Conservation (phyloP, 352 stramenopile species). For the Pythium angustatum region DNA sequence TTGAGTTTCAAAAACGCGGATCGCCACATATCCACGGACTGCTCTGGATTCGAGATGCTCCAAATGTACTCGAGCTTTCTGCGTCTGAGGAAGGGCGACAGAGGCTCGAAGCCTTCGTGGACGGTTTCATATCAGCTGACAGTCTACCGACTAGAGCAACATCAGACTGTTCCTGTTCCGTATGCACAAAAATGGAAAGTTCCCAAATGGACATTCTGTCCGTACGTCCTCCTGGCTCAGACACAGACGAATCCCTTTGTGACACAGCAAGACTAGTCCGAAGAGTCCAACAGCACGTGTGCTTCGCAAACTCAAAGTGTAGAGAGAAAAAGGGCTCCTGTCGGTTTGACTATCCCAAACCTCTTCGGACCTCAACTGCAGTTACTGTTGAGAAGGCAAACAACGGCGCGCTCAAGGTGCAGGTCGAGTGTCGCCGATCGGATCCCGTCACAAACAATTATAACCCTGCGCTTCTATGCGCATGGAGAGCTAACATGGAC, state of each 20-base stretch:
- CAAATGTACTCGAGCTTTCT: conserved; percentile 7
- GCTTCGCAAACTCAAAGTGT: background rate
- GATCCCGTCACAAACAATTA: conserved; percentile 17
- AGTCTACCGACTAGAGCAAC: background rate
- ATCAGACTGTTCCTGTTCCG: background rate
- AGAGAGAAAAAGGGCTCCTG: conserved; percentile 1
- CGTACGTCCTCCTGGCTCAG: background rate
- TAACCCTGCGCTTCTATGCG: background rate
- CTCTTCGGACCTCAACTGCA: background rate
- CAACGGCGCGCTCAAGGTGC: background rate
- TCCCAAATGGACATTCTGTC: background rate
- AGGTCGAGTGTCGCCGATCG: background rate
- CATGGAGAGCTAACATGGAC: conserved; percentile 36
- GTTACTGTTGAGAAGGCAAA: background rate
- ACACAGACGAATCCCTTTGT: background rate
- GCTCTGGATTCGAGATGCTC: conserved; percentile 28
- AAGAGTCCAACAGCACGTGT: conserved; percentile 17
- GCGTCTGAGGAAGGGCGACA: background rate
- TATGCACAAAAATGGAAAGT: background rate
- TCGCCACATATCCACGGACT: conserved; percentile 27
- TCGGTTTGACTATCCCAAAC: conserved; percentile 12
- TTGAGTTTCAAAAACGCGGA: conserved; percentile 31
- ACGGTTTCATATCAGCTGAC: conserved; percentile 4
- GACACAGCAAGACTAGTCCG: background rate
- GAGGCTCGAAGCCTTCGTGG: background rate